A percentile compares a stretch with the other conserved stretches of the same genome.
Conservation (phyloP, 257 asterid species). For the Nicotiana obtusifolia region DNA sequence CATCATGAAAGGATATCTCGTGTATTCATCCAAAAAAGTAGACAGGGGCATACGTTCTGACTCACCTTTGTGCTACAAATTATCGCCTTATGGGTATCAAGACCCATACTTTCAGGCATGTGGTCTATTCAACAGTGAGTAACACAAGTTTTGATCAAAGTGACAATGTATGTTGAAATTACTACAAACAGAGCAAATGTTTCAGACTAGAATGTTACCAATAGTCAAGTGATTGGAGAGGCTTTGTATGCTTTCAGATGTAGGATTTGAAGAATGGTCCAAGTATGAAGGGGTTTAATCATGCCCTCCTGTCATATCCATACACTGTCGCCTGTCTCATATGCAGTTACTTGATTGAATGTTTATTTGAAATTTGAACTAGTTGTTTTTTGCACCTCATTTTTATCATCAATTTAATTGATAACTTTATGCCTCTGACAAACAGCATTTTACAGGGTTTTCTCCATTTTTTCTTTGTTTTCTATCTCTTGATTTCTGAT, state of each 20-base stretch:
- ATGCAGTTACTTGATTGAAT: not conserved
- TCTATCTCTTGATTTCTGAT: not conserved
- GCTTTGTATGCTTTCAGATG: not conserved
- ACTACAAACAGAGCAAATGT: not conserved
- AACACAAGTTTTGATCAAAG: not conserved
- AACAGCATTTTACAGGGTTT: not conserved
- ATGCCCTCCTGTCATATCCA: not conserved
- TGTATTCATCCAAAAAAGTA: not conserved
- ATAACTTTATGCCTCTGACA: not conserved
- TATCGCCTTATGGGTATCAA: not conserved
- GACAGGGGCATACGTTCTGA: not conserved
- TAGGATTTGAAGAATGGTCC: not conserved
- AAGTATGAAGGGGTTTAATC: not conserved
- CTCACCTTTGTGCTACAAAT: not conserved
- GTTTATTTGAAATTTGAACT: not conserved
- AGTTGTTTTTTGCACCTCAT: not conserved
- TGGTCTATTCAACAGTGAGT: not conserved
- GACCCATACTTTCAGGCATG: not conserved
- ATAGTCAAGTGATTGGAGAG: not conserved
- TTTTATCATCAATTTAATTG: not conserved
- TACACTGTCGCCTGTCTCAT: not conserved
- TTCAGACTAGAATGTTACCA: not conserved
- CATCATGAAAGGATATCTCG: not conserved
- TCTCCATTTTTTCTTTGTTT: not conserved
- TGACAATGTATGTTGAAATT: not conserved